Evolutionary conservation across 495 filamentous ascomycete genomes (phyloP), one percentile per base, ranked within the genome.

Genomic region (Tuber brumale): DNA sequence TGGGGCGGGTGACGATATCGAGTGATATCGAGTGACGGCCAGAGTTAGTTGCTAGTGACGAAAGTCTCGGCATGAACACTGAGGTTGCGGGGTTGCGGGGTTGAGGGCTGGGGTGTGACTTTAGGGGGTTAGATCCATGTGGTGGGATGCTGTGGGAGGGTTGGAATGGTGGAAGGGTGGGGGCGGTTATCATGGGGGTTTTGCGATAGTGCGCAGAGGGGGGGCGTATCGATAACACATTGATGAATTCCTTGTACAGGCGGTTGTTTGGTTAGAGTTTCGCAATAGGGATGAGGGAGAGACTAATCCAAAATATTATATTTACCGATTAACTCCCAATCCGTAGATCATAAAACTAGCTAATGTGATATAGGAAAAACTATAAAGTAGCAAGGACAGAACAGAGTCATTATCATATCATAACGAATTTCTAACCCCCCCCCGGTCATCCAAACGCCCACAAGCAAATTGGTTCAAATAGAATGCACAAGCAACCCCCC

Each of bases 341-440:
- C 5, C n/a, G 23, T n/a, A 61, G 23, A 61, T 61, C n/a, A 31
- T 31, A 66, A 66, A 1, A 7, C 57, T 10, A 66, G 14, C 57
- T 66, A 31, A 31, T 7, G 57, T 31, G n/a, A 66, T 66, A 31
- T 10, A 31, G 10, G 12, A 66, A 31, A 16, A 48, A 66, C n/a
- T 5, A 16, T 66, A 14, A 10, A 66, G 48, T 57, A 31, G 27
- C 3, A 27, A 57, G 23, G 51, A 27, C 31, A 66, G 12, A 66
- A 66, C n/a, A 66, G n/a, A 31, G 57, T 66, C 57, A 18, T 66
- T 66, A 31, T n/a, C 48, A 57, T 66, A n/a, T 66, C 57, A 66
- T 31, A 66, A 66, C 57, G 23, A 66, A 66, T 66, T 66, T 66
- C 57, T 66, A 66, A 31, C 57, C 3, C 27, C 27, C 57, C n/a